Conservation (phyloP, 2,329 filamentous ascomycete species). For the Hypocrella siamensis region DNA sequence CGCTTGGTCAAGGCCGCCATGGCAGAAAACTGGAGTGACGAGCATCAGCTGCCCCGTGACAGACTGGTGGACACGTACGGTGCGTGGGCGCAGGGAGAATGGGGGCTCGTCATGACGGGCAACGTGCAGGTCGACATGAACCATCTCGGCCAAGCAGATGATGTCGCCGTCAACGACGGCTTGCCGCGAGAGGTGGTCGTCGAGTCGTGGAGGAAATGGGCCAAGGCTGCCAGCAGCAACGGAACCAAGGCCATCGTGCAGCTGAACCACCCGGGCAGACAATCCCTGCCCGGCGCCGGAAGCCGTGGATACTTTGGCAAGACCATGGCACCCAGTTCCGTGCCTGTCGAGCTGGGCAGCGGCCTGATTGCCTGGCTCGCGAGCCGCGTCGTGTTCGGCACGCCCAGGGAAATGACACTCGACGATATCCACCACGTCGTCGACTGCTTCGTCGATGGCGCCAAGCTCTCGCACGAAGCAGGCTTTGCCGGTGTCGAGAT, state of each 20-base stretch:
- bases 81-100: conserved; percentile 36
- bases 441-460: conserved; percentile 33
- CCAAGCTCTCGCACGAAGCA: conserved; percentile 28
- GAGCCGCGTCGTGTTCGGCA: conserved; percentile 27
- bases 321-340: conserved; percentile 25
- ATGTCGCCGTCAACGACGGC: conserved; percentile 17
- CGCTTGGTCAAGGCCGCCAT: conserved; percentile 36
- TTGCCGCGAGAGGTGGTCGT: conserved; percentile 13
- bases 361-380: conserved; percentile 17
- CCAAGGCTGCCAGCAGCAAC: conserved; percentile 12
- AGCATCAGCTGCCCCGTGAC: conserved; percentile 25
- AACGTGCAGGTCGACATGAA: conserved; percentile 27
- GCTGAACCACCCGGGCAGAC: conserved; percentile 30
- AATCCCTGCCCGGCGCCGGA: conserved; percentile 23
- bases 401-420: conserved; percentile 38
- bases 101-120: conserved; percentile 36
- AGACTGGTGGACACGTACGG: conserved; percentile 29
- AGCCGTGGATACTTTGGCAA: conserved; percentile 19
- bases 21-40: conserved; percentile 26
- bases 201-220: conserved; percentile 22
- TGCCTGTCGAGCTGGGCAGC: conserved; percentile 24
- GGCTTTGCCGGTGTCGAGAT: conserved; percentile 30
- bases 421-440: conserved; percentile 38
- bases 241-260: conserved; percentile 26
- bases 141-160: conserved; percentile 19